These are phyloP conservation scores for Colletotrichum lentis DNA, from an alignment of 2,329 filamentous ascomycete genomes.

Conservation along the genomic window DNA sequence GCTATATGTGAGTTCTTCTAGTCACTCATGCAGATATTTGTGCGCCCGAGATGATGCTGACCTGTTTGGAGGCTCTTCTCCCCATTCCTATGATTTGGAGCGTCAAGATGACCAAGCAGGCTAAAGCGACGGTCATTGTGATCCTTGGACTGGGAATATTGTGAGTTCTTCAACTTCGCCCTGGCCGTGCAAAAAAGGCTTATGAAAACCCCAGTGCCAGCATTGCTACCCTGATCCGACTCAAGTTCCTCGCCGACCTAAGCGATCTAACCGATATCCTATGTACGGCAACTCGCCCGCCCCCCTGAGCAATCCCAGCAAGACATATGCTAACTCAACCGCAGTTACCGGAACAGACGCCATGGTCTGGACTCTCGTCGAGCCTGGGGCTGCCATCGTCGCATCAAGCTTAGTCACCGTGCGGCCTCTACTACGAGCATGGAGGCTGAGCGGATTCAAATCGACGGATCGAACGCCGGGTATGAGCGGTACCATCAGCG, in stretches of 20 bases:
- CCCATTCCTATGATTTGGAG: conserved; percentile 64
- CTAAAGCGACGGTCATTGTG: conserved; percentile 60
- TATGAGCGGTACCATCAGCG: conserved; percentile 41
- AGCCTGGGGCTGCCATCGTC: conserved; percentile 63
- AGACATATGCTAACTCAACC: neutral
- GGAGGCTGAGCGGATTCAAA: conserved; percentile 57
- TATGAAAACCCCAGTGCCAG: conserved; percentile 53
- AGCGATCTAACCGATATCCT: conserved; percentile 57
- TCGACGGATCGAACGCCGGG: conserved; percentile 49
- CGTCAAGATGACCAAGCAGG: conserved; percentile 61
- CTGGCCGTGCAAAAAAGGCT: neutral
- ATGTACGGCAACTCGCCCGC: conserved; percentile 49
- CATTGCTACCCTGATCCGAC: conserved; percentile 61
- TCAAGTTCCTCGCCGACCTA: conserved; percentile 58
- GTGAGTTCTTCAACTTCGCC: conserved; percentile 44
- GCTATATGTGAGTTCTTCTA: conserved; percentile 54
- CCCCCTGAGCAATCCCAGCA: neutral
- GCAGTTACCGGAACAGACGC: conserved; percentile 59
- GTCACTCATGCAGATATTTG: neutral
- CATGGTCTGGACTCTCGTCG: conserved; percentile 66
- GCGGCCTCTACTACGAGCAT: conserved; percentile 60
- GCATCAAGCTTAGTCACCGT: conserved; percentile 64
- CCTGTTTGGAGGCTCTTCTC: conserved; percentile 52
- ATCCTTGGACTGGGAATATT: conserved; percentile 62
- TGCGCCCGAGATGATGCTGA: conserved; percentile 10